A percentile compares a stretch with the other conserved stretches of the same genome.
phyloP scores from a whole-genome alignment of 1,284 basidiomycete species.

The Microbotryum lychnidis-dioicae region DNA sequence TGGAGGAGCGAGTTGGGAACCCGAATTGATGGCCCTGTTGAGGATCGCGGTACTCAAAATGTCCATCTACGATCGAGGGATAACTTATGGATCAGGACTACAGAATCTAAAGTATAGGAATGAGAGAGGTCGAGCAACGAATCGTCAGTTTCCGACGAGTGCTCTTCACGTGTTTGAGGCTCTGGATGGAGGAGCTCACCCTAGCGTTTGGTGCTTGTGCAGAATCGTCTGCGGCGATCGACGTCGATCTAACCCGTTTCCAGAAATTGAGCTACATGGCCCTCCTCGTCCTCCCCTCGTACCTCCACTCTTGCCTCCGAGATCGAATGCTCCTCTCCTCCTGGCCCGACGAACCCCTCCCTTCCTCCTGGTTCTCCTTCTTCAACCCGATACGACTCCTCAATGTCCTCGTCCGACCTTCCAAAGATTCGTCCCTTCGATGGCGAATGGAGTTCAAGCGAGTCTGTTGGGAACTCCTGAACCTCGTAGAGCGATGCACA shows the following conservation, averaged over 20 bases:
- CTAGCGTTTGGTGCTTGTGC: too few species aligned
- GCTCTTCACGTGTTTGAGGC: too few species aligned
- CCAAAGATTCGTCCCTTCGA: constrained; percentile 32
- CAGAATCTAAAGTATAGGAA: constrained; percentile 61
- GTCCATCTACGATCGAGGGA: constrained; percentile 68
- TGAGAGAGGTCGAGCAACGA: constrained; percentile 36
- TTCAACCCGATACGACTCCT: constrained; percentile 31
- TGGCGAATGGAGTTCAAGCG: constrained; percentile 42
- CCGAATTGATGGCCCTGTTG: constrained; percentile 70
- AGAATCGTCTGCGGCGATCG: constrained; percentile 3
- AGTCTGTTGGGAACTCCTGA: constrained; percentile 65
- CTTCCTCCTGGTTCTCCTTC: constrained; percentile 21
- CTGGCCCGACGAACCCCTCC: constrained; percentile 33
- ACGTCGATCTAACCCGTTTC: constrained; percentile 5
- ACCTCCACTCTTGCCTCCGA: constrained; percentile 24
- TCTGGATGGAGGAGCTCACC: too few species aligned
- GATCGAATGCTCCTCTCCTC: constrained; percentile 32
- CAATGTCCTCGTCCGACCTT: constrained; percentile 15
- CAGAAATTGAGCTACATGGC: constrained; percentile 27
- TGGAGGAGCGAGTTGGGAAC: constrained; percentile 61
- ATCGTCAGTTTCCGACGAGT: constrained; percentile 36
- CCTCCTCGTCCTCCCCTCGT: constrained; percentile 27
- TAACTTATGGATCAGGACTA: constrained; percentile 83
- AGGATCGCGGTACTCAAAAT: constrained; percentile 73
- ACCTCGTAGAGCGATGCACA: constrained; percentile 56